Conservation (phyloP, 73 alveolate genomes). For the Paramecium sonneborni region DNA sequence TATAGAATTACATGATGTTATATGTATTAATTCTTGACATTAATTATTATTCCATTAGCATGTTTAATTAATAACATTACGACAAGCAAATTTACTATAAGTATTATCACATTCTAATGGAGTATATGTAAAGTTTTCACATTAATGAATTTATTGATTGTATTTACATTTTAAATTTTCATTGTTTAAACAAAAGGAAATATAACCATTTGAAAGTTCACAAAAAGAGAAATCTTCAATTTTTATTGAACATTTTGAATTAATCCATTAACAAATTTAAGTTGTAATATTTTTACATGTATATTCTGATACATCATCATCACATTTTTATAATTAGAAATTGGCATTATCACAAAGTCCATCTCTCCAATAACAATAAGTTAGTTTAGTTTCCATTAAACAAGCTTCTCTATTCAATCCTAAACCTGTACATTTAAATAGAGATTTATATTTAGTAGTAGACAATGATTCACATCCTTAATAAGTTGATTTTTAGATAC, state of each 20-base stretch:
- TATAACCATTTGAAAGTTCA: background rate
- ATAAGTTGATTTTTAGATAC: background rate
- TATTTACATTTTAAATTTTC: background rate
- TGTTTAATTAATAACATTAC: background rate
- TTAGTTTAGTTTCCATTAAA: background rate
- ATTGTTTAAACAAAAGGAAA: background rate
- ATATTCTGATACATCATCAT: background rate
- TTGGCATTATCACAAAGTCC: background rate
- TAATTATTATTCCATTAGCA: background rate
- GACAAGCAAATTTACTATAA: background rate
- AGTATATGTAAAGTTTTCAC: background rate
- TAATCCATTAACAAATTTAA: background rate
- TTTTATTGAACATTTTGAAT: background rate
- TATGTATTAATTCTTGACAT: background rate
- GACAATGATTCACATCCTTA: background rate
- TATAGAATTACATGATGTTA: background rate
- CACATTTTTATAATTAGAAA: background rate
- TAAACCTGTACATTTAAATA: background rate
- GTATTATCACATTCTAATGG: background rate
- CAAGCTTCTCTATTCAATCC: slow-evolving; percentile 4
- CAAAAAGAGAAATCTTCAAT: background rate
- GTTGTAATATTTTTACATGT: background rate
- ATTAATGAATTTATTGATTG: background rate
- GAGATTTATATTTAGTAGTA: background rate
- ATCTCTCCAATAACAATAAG: background rate